Conservation (phyloP, 2,329 filamentous ascomycete species). For the Colletotrichum sp. region DNA sequence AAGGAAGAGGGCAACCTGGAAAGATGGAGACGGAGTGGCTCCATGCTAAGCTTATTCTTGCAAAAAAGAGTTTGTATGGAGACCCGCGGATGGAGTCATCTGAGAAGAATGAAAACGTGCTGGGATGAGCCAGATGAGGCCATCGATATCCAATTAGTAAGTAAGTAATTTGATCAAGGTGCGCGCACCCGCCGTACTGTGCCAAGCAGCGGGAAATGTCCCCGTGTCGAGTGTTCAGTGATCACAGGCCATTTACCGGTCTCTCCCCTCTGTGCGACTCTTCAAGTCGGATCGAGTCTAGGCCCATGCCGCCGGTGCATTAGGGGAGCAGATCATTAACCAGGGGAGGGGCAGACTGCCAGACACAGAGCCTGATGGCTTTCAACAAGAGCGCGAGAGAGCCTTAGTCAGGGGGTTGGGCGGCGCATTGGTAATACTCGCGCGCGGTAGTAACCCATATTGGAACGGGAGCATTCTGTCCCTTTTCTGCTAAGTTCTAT, state of each 20-base stretch:
- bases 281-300: background rate
- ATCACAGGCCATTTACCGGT: background rate
- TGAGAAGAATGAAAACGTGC: background rate
- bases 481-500: background rate
- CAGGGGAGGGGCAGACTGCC: background rate
- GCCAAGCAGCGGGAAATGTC: background rate
- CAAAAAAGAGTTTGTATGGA: background rate
- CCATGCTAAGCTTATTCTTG: background rate
- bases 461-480: background rate
- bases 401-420: slow-evolving; percentile 6
- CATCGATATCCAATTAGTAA: background rate
- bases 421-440: slow-evolving; percentile 13
- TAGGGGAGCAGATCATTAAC: background rate
- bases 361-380: background rate
- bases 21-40: background rate
- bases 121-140: background rate
- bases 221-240: background rate
- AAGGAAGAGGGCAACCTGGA: background rate
- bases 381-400: background rate
- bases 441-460: background rate
- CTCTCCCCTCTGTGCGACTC: background rate
- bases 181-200: background rate
- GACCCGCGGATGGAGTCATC: background rate
- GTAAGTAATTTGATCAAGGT: background rate
- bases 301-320: background rate